These are phyloP conservation scores for Phytophthora macrochlamydospora DNA, from an alignment of 352 stramenopile species.

Conservation along the genomic window DNA sequence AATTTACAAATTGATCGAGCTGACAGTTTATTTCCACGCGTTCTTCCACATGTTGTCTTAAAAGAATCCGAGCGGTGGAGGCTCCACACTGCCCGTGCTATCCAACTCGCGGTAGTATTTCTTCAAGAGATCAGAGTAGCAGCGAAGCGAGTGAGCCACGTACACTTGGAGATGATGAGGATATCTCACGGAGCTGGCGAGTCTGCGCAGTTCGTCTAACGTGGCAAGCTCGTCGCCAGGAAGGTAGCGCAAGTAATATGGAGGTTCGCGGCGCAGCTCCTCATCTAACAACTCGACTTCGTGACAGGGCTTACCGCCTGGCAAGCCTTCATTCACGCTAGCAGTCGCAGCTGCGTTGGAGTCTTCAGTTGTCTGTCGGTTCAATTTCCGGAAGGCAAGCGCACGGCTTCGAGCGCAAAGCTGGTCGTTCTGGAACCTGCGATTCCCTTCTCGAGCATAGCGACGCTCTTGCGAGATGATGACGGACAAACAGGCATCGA, in stretches of 20 bases:
- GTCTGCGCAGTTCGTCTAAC: slow-evolving; percentile 61
- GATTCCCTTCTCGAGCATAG: slow-evolving; percentile 61
- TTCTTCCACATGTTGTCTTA: slow-evolving; percentile 16
- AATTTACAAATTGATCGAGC: not conserved
- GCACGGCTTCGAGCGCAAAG: slow-evolving; percentile 53
- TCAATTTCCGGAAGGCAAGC: slow-evolving; percentile 63
- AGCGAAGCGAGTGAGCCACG: slow-evolving; percentile 53
- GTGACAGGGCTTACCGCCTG: slow-evolving; percentile 53
- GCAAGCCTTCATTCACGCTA: slow-evolving; percentile 62
- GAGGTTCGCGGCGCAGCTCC: slow-evolving; percentile 63
- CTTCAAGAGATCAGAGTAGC: slow-evolving; percentile 70
- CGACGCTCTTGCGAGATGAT: slow-evolving; percentile 67
- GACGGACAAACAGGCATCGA: slow-evolving; percentile 70
- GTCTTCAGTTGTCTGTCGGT: slow-evolving; percentile 39
- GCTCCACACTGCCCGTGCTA: slow-evolving; percentile 43
- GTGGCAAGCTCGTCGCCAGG: slow-evolving; percentile 64
- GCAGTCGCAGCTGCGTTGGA: slow-evolving; percentile 36
- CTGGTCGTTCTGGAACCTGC: slow-evolving; percentile 62
- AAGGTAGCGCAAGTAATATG: slow-evolving; percentile 77
- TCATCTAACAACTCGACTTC: slow-evolving; percentile 65
- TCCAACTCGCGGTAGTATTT: slow-evolving; percentile 69
- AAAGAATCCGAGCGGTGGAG: slow-evolving; percentile 59
- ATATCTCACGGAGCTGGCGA: slow-evolving; percentile 64
- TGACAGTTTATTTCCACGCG: not conserved
- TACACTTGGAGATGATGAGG: slow-evolving; percentile 65